These are phyloP conservation scores for Coemansia interrupta DNA, from an alignment of 192 early-diverging fungal species.

Conservation along the genomic window DNA sequence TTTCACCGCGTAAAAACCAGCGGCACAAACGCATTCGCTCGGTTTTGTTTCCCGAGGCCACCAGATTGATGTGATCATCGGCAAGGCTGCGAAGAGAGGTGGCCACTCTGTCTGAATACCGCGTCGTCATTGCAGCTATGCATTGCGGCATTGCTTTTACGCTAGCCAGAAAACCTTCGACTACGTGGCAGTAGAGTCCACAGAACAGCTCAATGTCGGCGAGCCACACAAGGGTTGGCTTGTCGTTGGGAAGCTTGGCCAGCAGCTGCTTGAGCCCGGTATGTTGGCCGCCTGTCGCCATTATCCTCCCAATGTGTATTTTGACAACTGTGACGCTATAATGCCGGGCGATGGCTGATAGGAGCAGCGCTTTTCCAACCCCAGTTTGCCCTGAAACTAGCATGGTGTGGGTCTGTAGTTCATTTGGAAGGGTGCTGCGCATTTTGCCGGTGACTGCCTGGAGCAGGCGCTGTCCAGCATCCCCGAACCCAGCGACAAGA, in stretches of 20 bases:
- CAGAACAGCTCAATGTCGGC: conserved; percentile 38
- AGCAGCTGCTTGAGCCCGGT: conserved; percentile 20
- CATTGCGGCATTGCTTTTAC: conserved; percentile 16
- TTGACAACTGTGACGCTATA: conserved; percentile 11
- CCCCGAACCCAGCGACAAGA: conserved; percentile 39
- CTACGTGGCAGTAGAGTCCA: conserved; percentile 28
- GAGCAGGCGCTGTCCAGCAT: conserved; percentile 26
- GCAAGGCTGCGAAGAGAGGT: conserved; percentile 28
- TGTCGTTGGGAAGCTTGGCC: neutral
- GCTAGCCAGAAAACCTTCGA: conserved; percentile 17
- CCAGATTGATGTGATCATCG: conserved; percentile 39
- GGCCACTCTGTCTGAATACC: conserved; percentile 29
- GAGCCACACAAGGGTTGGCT: conserved; percentile 29
- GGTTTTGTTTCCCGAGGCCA: conserved; percentile 13
- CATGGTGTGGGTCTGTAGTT: conserved; percentile 19
- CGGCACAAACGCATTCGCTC: conserved; percentile 25
- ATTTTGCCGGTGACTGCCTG: conserved; percentile 34
- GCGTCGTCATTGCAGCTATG: conserved; percentile 46
- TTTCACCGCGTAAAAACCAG: conserved; percentile 18
- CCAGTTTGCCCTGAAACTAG: conserved; percentile 49
- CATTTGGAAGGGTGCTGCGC: neutral
- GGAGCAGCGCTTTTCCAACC: conserved; percentile 42
- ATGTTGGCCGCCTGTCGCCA: conserved; percentile 33
- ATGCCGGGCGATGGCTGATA: conserved; percentile 18
- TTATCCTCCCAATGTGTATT: conserved; percentile 29